phyloP scores from a whole-genome alignment of 1,139 yeast species.

The Insectozyma bohioensis region DNA sequence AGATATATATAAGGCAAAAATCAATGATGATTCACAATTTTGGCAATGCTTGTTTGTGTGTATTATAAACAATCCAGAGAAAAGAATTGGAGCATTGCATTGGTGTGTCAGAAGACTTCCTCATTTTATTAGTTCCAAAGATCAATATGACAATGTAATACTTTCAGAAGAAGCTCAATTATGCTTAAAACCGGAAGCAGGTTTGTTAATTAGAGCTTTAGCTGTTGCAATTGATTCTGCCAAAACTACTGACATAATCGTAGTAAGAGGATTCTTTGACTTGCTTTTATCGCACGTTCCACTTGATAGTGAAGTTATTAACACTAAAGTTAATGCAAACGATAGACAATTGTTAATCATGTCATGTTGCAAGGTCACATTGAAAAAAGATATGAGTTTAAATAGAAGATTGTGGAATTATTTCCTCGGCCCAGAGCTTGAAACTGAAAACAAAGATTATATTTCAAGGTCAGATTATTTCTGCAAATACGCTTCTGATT shows the following conservation, averaged over 20 bases:
- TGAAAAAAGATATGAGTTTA: slow-evolving; percentile 87
- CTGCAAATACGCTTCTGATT: slow-evolving; percentile 48
- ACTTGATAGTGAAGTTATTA: slow-evolving; percentile 59
- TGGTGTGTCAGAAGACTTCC: slow-evolving; percentile 77
- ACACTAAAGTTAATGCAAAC: slow-evolving; percentile 40
- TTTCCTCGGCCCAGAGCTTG: slow-evolving; percentile 73
- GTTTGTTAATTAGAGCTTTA: slow-evolving; percentile 72
- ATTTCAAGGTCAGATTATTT: slow-evolving; percentile 48
- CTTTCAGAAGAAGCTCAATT: slow-evolving; percentile 56
- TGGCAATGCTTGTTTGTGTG: slow-evolving; percentile 84
- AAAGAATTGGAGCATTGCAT: slow-evolving; percentile 76
- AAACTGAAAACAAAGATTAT: slow-evolving; percentile 15
- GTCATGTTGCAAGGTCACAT: slow-evolving; percentile 65
- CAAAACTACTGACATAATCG: slow-evolving; percentile 54
- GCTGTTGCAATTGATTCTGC: slow-evolving; percentile 59
- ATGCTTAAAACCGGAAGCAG: slow-evolving; percentile 73
- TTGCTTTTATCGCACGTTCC: slow-evolving; percentile 67
- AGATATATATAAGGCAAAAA: slow-evolving; percentile 55
- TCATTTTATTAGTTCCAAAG: slow-evolving; percentile 25
- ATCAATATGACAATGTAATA: slow-evolving; percentile 8
- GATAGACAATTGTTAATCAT: slow-evolving; percentile 62
- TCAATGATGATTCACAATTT: slow-evolving; percentile 70
- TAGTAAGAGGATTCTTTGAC: slow-evolving; percentile 89
- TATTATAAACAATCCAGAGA: slow-evolving; percentile 74
- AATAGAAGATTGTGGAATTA: slow-evolving; percentile 92